phyloP scores from a whole-genome alignment of 495 filamentous ascomycete genomes.

The Xylaria cubensis region DNA sequence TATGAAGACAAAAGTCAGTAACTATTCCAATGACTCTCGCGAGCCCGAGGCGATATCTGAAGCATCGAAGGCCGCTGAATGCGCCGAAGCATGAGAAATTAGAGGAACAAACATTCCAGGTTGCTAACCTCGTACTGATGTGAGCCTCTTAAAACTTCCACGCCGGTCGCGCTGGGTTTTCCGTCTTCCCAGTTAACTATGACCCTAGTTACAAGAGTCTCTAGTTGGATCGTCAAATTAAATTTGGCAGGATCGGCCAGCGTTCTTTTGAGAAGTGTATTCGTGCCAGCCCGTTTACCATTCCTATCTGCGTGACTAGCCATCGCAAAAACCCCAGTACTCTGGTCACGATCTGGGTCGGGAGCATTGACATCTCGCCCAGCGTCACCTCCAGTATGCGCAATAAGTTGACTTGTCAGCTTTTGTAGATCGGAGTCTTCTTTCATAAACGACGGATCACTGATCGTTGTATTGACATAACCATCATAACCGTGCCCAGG shows the following conservation, averaged over 20 bases:
- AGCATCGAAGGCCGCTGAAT: not conserved
- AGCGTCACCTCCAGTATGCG: conserved; percentile 45
- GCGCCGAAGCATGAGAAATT: not conserved
- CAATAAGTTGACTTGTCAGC: conserved; percentile 43
- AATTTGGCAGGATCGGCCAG: conserved; percentile 52
- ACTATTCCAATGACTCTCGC: not conserved
- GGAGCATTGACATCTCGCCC: conserved; percentile 50
- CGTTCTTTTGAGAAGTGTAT: conserved; percentile 53
- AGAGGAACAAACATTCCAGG: not conserved
- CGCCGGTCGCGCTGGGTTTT: conserved; percentile 50
- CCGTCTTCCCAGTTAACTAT: conserved; percentile 43
- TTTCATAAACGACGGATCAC: conserved; percentile 41
- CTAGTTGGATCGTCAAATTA: conserved; percentile 53
- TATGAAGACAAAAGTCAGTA: not conserved
- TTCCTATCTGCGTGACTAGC: conserved; percentile 47
- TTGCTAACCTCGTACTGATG: conserved; percentile 43
- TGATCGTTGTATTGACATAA: conserved; percentile 49
- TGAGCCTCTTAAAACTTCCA: conserved; percentile 51
- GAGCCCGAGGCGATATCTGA: not conserved
- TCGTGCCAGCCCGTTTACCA: conserved; percentile 50
- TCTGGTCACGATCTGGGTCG: conserved; percentile 45
- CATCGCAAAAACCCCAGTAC: conserved; percentile 52
- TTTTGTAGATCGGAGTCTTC: conserved; percentile 35
- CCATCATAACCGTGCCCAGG: conserved; percentile 53
- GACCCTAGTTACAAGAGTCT: conserved; percentile 55